phyloP scores from a whole-genome alignment of 352 stramenopile species.

The Pythium volutum region DNA sequence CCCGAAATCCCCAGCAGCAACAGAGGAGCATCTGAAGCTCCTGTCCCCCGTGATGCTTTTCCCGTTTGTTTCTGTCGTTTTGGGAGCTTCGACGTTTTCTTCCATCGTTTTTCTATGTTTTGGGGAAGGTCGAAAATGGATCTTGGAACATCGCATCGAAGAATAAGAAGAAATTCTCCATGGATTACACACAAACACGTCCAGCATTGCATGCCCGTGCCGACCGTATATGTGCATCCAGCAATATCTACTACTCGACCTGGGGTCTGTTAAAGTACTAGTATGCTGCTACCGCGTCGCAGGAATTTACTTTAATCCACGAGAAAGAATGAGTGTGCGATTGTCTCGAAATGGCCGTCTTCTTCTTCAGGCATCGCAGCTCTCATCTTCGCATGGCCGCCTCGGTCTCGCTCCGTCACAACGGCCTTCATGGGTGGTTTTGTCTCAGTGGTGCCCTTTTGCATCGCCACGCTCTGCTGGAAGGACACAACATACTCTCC shows the following conservation, averaged over 20 bases:
- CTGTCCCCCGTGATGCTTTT: too few species aligned
- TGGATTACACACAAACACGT: too few species aligned
- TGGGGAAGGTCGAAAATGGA: background rate
- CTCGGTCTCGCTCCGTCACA: background rate
- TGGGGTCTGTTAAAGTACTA: too few species aligned
- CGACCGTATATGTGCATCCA: too few species aligned
- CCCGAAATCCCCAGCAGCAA: too few species aligned
- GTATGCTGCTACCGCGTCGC: too few species aligned
- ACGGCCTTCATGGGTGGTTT: background rate
- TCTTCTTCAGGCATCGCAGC: background rate
- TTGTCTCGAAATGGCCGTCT: conserved; percentile 7
- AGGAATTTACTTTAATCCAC: background rate
- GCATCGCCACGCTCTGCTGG: conserved; percentile 22
- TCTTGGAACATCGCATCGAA: background rate
- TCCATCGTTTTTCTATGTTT: conserved; percentile 8
- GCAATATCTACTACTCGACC: too few species aligned
- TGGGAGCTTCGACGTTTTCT: background rate
- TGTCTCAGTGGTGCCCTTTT: background rate
- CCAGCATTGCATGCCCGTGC: background rate
- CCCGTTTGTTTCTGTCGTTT: background rate
- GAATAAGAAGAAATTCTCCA: conserved; percentile 5
- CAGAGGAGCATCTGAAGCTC: too few species aligned
- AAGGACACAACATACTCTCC: conserved; percentile 61
- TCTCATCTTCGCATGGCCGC: background rate
- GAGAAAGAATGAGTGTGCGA: conserved; percentile 22